Evolutionary conservation across 257 asterid genomes (phyloP).

Genomic region (Scutellaria baicalensis): DNA sequence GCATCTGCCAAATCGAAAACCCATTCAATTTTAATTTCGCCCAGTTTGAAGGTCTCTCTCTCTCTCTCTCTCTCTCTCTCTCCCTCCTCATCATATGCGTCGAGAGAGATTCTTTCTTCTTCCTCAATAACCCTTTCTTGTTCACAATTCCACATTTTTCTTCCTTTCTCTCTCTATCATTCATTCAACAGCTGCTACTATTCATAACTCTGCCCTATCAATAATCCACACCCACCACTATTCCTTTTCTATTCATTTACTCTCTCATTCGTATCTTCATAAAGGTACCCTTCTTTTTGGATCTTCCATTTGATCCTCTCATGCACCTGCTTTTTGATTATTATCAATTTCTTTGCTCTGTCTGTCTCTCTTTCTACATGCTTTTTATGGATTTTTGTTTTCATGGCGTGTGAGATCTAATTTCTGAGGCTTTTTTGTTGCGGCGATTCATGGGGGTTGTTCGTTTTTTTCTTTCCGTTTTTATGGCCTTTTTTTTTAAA

Average conservation of each 20-base stretch:
- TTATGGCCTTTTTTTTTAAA: not conserved
- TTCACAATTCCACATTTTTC: not conserved
- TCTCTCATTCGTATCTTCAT: slow-evolving; percentile 1
- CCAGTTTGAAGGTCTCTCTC: no score
- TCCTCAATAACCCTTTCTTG: not conserved
- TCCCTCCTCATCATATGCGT: not conserved
- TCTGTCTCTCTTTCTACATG: not conserved
- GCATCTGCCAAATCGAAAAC: not conserved
- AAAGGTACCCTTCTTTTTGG: slow-evolving; percentile 4
- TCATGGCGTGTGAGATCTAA: not conserved
- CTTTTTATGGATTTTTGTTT: not conserved
- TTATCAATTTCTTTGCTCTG: not conserved
- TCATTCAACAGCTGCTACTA: not conserved
- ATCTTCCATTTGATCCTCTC: not conserved
- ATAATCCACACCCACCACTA: not conserved
- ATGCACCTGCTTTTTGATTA: not conserved
- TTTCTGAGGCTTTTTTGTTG: not conserved
- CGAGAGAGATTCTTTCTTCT: not conserved
- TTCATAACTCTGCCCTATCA: no score
- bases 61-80: not conserved
- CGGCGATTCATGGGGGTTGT: not conserved
- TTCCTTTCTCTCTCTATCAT: not conserved
- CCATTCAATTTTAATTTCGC: no score
- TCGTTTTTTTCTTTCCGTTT: not conserved
- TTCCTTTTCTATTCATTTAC: not conserved